These are phyloP conservation scores for Discostella stelligeroides DNA, from an alignment of 108 stramenopile genomes.

Conservation along the genomic window DNA sequence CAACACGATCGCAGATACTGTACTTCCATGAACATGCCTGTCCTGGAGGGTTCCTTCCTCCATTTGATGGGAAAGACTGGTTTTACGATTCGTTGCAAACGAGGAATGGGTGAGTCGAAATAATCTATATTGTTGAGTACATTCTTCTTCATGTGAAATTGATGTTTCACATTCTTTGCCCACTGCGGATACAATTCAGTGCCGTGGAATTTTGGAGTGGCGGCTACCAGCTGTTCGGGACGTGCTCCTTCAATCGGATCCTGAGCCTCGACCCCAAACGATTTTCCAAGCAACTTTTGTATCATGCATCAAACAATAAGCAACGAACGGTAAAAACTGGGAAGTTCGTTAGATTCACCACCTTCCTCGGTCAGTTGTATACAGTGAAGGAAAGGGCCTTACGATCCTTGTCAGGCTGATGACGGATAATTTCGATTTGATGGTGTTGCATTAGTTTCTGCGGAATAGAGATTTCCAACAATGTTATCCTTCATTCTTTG, in stretches of 20 bases:
- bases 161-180: not conserved
- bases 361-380: slow-evolving; percentile 78
- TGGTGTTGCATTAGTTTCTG: no score
- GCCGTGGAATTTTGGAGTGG: slow-evolving; percentile 57
- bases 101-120: slow-evolving; percentile 52
- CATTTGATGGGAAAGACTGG: slow-evolving; percentile 59
- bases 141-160: not conserved
- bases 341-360: slow-evolving; percentile 58
- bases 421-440: no score
- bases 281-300: slow-evolving; percentile 76
- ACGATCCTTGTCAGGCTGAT: slow-evolving; percentile 18
- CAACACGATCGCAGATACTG: slow-evolving; percentile 67
- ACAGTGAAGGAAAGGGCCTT: slow-evolving; percentile 68
- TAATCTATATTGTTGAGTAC: slow-evolving; percentile 46
- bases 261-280: slow-evolving; percentile 71
- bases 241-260: slow-evolving; percentile 80
- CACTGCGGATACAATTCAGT: not conserved
- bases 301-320: slow-evolving; percentile 86
- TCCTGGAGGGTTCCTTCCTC: slow-evolving; percentile 69
- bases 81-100: slow-evolving; percentile 66
- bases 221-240: slow-evolving; percentile 70
- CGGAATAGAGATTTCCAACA: no score
- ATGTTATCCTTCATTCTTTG: no score
- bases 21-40: slow-evolving; percentile 66
- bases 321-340: slow-evolving; percentile 53